phyloP scores from a whole-genome alignment of 768 basidiomycete genomes.

The Lactifluus piperatus region DNA sequence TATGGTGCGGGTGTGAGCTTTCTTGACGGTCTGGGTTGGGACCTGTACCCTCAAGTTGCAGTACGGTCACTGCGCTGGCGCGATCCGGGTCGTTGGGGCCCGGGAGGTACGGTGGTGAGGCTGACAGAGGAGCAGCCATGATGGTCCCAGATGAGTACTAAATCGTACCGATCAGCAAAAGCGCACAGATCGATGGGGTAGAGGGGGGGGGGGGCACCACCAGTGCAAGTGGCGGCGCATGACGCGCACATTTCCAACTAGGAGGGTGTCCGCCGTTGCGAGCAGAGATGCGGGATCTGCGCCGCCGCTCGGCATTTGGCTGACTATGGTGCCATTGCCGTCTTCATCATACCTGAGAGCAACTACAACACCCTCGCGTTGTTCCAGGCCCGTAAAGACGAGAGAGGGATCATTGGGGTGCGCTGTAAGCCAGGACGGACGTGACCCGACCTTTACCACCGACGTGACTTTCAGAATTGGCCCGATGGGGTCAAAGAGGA shows the following conservation, averaged over 20 bases:
- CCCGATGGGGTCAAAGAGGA: slow-evolving; percentile 49
- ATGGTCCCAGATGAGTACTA: slow-evolving; percentile 67
- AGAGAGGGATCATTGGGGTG: slow-evolving; percentile 49
- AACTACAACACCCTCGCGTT: slow-evolving; percentile 53
- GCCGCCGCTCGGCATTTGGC: slow-evolving; percentile 45
- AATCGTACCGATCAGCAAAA: no score
- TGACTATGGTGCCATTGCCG: slow-evolving; percentile 45
- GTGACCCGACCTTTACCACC: slow-evolving; percentile 42
- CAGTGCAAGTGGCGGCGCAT: background rate
- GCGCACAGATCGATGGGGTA: background rate
- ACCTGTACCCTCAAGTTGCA: slow-evolving; percentile 46
- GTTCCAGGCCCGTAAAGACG: slow-evolving; percentile 59
- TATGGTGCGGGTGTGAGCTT: slow-evolving; percentile 71
- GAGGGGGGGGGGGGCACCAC: background rate
- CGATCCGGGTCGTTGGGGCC: slow-evolving; percentile 26
- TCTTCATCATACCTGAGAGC: slow-evolving; percentile 49
- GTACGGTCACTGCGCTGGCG: slow-evolving; percentile 19
- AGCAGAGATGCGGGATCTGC: slow-evolving; percentile 56
- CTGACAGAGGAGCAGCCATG: slow-evolving; percentile 45
- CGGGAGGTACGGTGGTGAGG: slow-evolving; percentile 38
- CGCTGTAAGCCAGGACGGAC: slow-evolving; percentile 70
- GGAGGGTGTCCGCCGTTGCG: slow-evolving; percentile 46
- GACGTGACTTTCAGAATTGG: slow-evolving; percentile 39
- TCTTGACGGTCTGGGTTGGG: slow-evolving; percentile 63
- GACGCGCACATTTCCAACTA: slow-evolving; percentile 61